These are phyloP conservation scores for Zea mays DNA, from an alignment of 176 grass and related monocot species.

Conservation along the genomic window DNA sequence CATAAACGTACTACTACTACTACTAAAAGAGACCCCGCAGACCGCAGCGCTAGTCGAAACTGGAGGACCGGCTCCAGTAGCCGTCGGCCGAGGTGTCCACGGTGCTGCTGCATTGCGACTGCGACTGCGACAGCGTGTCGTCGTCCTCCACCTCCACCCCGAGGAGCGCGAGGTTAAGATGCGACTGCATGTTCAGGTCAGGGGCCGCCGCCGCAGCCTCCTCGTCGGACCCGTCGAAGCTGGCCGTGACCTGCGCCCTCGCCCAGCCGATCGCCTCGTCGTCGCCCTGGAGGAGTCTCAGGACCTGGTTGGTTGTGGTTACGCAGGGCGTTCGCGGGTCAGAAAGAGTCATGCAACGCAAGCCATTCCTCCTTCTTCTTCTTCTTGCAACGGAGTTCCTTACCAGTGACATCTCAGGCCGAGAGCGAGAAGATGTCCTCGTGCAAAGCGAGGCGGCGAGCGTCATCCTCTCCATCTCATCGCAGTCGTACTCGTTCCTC, in stretches of 20 bases:
- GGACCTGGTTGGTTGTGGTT: constrained; percentile 45
- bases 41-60: constrained; percentile 55
- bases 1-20: constrained; percentile 27
- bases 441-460: constrained; percentile 72
- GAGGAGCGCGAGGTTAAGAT: constrained; percentile 77
- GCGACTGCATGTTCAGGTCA: constrained; percentile 64
- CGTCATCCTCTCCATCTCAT: constrained; percentile 77
- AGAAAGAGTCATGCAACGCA: neutral
- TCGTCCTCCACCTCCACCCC: constrained; percentile 79
- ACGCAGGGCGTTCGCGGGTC: neutral
- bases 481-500: constrained; percentile 53
- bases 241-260: constrained; percentile 39
- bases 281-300: constrained; percentile 68
- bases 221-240: constrained; percentile 58
- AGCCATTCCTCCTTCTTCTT: neutral
- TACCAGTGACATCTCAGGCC: constrained; percentile 70
- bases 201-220: constrained; percentile 15
- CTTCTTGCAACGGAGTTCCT: constrained; percentile 30
- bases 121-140: constrained; percentile 54
- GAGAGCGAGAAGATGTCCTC: constrained; percentile 52
- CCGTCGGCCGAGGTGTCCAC: constrained; percentile 69
- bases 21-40: too few species aligned
- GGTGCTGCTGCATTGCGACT: constrained; percentile 76
- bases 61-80: constrained; percentile 85
- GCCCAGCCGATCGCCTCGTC: constrained; percentile 61